Conservation (phyloP, 2,329 filamentous ascomycete genomes). For the Thermomyces lanuginosus region DNA sequence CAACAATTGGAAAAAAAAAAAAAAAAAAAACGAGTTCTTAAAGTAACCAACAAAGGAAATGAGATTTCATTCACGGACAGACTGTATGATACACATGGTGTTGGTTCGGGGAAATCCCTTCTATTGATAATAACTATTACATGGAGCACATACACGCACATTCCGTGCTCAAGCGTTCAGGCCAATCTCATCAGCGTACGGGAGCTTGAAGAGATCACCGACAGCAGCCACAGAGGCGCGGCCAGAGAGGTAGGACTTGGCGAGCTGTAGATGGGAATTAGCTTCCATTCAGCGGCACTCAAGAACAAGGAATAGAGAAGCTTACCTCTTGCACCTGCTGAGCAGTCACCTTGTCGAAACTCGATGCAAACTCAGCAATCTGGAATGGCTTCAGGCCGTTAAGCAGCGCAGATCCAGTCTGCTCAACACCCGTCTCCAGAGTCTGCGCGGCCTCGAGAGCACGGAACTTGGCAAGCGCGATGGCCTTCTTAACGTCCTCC, state of each 20-base stretch:
- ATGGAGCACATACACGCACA: no score
- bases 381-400: constrained; percentile 70
- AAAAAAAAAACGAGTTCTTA: no score
- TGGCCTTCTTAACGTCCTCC: constrained; percentile 82
- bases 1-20: no score
- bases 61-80: no score
- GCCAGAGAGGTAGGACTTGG: constrained; percentile 70
- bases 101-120: no score
- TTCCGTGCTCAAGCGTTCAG: constrained; percentile 92
- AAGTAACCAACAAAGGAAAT: no score
- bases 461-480: constrained; percentile 84
- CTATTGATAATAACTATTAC: no score
- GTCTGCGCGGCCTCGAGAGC: constrained; percentile 69
- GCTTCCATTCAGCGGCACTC: constrained; percentile 8
- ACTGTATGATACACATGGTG: no score
- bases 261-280: constrained; percentile 42
- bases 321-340: constrained; percentile 75
- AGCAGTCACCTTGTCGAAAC: constrained; percentile 62
- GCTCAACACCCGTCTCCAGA: constrained; percentile 58
- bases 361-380: constrained; percentile 61
- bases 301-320: constrained; percentile 10
- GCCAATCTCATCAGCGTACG: constrained; percentile 86
- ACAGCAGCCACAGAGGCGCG: constrained; percentile 83
- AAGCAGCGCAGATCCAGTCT: constrained; percentile 71
- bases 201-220: constrained; percentile 79